Evolutionary conservation across 1,139 yeast genomes (phyloP).

Genomic region (Magnusiomyces suaveolens): DNA sequence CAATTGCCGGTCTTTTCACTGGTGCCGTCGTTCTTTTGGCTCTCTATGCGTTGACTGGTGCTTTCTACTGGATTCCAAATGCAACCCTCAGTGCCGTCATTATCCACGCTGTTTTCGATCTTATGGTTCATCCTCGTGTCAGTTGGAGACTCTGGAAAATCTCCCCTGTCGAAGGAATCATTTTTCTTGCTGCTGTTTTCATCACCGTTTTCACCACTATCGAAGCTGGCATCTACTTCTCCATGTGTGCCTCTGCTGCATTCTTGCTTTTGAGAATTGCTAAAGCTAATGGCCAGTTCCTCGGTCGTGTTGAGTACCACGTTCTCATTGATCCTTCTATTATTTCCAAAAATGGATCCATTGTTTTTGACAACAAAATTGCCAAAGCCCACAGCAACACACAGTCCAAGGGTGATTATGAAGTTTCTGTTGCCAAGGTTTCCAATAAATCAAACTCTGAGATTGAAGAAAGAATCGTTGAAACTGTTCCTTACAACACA

Average conservation of each 20-base stretch:
- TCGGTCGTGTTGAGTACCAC: slow-evolving; percentile 52
- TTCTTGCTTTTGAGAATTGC: slow-evolving; percentile 64
- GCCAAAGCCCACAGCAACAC: background rate
- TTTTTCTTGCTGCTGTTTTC: slow-evolving; percentile 67
- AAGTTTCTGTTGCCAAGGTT: background rate
- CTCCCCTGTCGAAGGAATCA: slow-evolving; percentile 66
- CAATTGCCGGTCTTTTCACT: slow-evolving; percentile 84
- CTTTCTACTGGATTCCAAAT: slow-evolving; percentile 31
- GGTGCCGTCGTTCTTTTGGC: slow-evolving; percentile 85
- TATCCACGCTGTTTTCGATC: slow-evolving; percentile 90
- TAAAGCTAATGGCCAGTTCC: slow-evolving; percentile 69
- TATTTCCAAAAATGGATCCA: slow-evolving; percentile 66
- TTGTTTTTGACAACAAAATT: slow-evolving; percentile 23
- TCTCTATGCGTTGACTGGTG: slow-evolving; percentile 49
- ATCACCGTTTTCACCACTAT: slow-evolving; percentile 73
- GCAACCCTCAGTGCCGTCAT: slow-evolving; percentile 81
- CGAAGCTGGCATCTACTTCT: slow-evolving; percentile 85
- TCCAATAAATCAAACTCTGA: background rate
- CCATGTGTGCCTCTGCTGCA: slow-evolving; percentile 76
- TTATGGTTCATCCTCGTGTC: slow-evolving; percentile 62
- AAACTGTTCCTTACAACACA: background rate
- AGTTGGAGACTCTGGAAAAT: slow-evolving; percentile 69
- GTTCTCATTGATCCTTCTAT: slow-evolving; percentile 42
- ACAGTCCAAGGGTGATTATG: background rate
- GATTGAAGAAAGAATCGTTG: background rate